Base-by-base conservation (phyloP, 2,329 filamentous ascomycete genomes). In the Apiospora saccharicola region DNA sequence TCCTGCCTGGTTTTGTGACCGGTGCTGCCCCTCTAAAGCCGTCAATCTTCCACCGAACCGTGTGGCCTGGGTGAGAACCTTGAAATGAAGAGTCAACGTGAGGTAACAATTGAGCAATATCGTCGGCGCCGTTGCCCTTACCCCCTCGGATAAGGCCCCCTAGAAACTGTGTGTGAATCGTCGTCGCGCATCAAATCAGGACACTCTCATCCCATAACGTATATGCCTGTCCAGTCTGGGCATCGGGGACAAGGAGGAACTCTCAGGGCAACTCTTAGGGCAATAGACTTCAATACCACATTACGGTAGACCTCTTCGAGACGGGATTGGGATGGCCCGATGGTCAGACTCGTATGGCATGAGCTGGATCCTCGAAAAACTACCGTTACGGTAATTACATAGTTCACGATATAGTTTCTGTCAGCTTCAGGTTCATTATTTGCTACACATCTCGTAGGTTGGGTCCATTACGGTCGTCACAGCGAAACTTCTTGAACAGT, bases 51-150 rank as follows among this genome's bases (percentile, higher is more conserved):
- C 19, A 14, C 13, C 7, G 22, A 41, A 41, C 22, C 19, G 34
- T 41, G 53, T 61, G 53, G 53, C 14, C 16, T 34, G 8, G 22
- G 30, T 61, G 53, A 30, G 22, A 64, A 64, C 57, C 34, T 64
- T 10, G 7, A 41, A n/a, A 41, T 64, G 22, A 64, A 1, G 30
- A 41, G 19, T 30, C 26, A 30, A 30, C 26, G 26, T 64, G 30
- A 64, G 34, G 57, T 64, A 37, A 64, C 57, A 64, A n/a, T 64
- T 64, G 34, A n/a, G 19, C 57, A 64, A 41, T 41, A 64, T 64
- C 57, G 19, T 64, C 57, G 57, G n/a, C 14, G 22, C 34, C 24
- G 57, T 19, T n/a, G 34, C 13, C 57, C 19, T 8, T n/a, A n/a
- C n/a, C 57, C 8, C 14, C 10, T 64, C 30, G 34, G 57, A 41